Percentiles rank a stretch among this genome's conserved stretches.
Evolutionary conservation across 2,329 filamentous ascomycete genomes (phyloP).

Genomic region (Arthrinium puccinioides): DNA sequence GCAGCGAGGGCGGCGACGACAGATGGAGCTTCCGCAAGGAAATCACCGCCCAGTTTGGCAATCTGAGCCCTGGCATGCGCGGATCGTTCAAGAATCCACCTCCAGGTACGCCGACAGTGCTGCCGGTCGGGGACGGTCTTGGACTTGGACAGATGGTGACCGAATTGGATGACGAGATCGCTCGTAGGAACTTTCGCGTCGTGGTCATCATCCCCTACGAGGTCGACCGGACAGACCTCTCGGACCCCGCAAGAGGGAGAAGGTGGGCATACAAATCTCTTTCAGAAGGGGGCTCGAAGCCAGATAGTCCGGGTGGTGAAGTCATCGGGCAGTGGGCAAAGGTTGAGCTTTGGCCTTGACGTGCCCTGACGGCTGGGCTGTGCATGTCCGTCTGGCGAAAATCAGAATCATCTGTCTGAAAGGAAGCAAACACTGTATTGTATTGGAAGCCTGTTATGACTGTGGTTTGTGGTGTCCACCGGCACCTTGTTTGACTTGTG

Average conservation of each 20-base stretch:
- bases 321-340: constrained; percentile 54
- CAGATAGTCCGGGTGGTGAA: constrained; percentile 22
- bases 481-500: no score
- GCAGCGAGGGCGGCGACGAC: constrained; percentile 27
- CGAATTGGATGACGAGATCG: constrained; percentile 62
- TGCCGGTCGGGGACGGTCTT: constrained; percentile 35
- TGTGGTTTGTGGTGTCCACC: no score
- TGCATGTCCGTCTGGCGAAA: no score
- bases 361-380: no score
- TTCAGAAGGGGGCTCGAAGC: constrained; percentile 23
- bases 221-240: constrained; percentile 69
- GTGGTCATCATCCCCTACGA: constrained; percentile 74
- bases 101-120: constrained; percentile 54
- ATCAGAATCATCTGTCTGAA: no score
- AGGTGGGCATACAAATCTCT: constrained; percentile 63
- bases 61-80: constrained; percentile 69
- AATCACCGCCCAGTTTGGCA: constrained; percentile 83
- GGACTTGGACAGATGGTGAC: constrained; percentile 58
- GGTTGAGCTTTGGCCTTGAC: constrained; percentile 64
- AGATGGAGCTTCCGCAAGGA: constrained; percentile 75
- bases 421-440: no score
- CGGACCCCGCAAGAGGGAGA: constrained; percentile 52
- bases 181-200: constrained; percentile 71
- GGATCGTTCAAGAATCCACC: constrained; percentile 67
- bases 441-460: no score